Percentiles rank a stretch among this genome's conserved stretches.
Conservation (phyloP, 352 stramenopile species). For the Pythium guiyangense region DNA sequence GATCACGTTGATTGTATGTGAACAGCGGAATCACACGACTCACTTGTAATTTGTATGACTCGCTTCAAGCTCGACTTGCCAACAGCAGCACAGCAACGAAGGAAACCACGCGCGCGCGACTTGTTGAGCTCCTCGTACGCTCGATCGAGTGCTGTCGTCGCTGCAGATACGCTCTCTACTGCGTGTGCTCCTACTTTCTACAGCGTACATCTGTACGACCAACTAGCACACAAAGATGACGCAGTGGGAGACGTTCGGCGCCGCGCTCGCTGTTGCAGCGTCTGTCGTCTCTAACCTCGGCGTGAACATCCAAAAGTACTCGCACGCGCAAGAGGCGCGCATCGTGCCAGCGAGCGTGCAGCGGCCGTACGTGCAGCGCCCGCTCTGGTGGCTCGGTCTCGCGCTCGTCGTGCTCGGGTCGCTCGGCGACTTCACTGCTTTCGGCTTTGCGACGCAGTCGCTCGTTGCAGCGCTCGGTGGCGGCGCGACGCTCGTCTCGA, state of each 20-base stretch:
- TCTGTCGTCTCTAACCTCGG: conserved; percentile 87
- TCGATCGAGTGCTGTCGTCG: too few relatives aligned
- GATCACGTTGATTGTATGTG: too few relatives aligned
- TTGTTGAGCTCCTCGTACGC: too few relatives aligned
- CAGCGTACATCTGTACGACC: neutral
- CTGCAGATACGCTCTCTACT: neutral
- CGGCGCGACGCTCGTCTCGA: conserved; percentile 83
- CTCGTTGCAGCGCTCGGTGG: conserved; percentile 86
- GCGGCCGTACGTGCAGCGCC: conserved; percentile 77
- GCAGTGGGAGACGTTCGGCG: conserved; percentile 79
- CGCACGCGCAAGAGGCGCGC: conserved; percentile 56
- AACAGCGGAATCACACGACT: too few relatives aligned
- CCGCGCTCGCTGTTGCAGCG: conserved; percentile 68
- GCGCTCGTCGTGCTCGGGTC: conserved; percentile 75
- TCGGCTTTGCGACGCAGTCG: conserved; percentile 88
- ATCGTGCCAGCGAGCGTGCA: conserved; percentile 36
- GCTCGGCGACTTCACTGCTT: conserved; percentile 85
- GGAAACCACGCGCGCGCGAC: too few relatives aligned
- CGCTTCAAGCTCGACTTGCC: too few relatives aligned
- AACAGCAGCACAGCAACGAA: too few relatives aligned
- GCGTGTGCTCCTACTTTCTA: too few relatives aligned
- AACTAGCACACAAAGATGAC: conserved; percentile 23
- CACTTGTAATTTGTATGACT: too few relatives aligned
- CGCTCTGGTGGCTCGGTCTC: conserved; percentile 85
- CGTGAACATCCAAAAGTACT: conserved; percentile 90